Evolutionary conservation across 129 eudicot genomes (phyloP).

Genomic region (Tanacetum coccineum): DNA sequence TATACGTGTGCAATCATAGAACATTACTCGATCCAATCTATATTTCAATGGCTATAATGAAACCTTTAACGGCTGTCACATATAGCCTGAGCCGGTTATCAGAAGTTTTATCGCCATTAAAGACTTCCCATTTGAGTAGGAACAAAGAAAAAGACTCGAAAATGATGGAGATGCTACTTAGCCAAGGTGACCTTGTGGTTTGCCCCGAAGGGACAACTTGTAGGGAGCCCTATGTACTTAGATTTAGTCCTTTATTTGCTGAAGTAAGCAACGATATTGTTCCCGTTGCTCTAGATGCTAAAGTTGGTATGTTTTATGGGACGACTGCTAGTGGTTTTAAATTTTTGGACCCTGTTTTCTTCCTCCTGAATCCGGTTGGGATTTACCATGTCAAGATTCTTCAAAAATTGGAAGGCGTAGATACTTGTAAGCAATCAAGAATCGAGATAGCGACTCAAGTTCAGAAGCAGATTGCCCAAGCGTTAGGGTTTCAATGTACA

Average conservation of each 20-base stretch:
- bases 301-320: slow-evolving; percentile 51
- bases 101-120: slow-evolving; percentile 39
- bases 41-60: slow-evolving; percentile 32
- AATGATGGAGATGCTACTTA: slow-evolving; percentile 35
- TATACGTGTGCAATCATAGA: slow-evolving; percentile 57
- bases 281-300: slow-evolving; percentile 49
- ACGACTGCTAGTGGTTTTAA: slow-evolving; percentile 59
- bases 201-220: slow-evolving; percentile 74
- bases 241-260: slow-evolving; percentile 65
- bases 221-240: slow-evolving; percentile 44
- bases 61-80: slow-evolving; percentile 31
- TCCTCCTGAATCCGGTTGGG: slow-evolving; percentile 48
- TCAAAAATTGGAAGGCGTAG: slow-evolving; percentile 18
- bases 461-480: slow-evolving; percentile 42
- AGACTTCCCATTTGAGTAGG: slow-evolving; percentile 34
- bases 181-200: slow-evolving; percentile 36
- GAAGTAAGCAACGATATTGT: slow-evolving; percentile 47
- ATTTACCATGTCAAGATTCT: slow-evolving; percentile 39
- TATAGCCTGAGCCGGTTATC: slow-evolving; percentile 41
- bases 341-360: slow-evolving; percentile 55
- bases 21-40: slow-evolving; percentile 54
- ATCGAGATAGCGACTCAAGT: slow-evolving; percentile 54
- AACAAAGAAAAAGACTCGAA: slow-evolving; percentile 39
- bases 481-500: slow-evolving; percentile 57
- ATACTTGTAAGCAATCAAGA: slow-evolving; percentile 21